Percentiles rank a stretch among this genome's conserved stretches.
phyloP scores from a whole-genome alignment of 192 early-diverging fungal genomes.

The Mortierella antarctica region DNA sequence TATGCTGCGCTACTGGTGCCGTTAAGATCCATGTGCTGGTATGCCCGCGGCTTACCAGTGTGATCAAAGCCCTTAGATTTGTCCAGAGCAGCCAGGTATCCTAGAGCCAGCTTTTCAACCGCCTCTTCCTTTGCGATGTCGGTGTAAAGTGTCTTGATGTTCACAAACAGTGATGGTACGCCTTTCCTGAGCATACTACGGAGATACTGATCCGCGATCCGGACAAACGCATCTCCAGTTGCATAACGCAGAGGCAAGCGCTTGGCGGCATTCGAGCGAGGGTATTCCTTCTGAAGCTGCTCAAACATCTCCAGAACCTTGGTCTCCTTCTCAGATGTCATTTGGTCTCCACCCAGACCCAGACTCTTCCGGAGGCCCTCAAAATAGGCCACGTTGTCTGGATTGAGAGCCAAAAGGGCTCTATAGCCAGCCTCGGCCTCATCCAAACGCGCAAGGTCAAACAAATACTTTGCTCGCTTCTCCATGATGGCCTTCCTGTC shows the following conservation, averaged over 20 bases:
- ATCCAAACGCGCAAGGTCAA: constrained; percentile 72
- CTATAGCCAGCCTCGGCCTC: constrained; percentile 85
- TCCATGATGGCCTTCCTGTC: constrained; percentile 83
- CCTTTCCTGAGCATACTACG: constrained; percentile 87
- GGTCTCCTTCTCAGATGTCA: constrained; percentile 42
- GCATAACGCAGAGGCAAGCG: constrained; percentile 81
- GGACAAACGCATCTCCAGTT: constrained; percentile 70
- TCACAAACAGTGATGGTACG: constrained; percentile 92
- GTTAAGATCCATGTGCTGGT: constrained; percentile 8
- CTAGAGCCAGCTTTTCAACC: constrained; percentile 75
- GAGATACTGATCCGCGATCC: constrained; percentile 72
- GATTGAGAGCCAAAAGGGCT: constrained; percentile 80
- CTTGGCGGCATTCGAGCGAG: constrained; percentile 84
- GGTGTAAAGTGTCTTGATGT: constrained; percentile 78
- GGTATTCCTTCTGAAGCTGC: constrained; percentile 74
- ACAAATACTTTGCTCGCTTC: constrained; percentile 75
- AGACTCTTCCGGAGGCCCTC: constrained; percentile 68
- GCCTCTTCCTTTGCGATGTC: constrained; percentile 72
- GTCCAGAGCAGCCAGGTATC: constrained; percentile 66
- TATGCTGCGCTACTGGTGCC: too few relatives aligned
- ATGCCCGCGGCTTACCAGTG: constrained; percentile 50
- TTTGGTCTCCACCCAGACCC: constrained; percentile 49
- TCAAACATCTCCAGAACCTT: constrained; percentile 39
- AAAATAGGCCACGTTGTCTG: constrained; percentile 84
- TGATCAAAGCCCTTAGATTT: constrained; percentile 58